Base-by-base conservation (phyloP, 2,329 filamentous ascomycete genomes). In the Mollisiaceae sp. region DNA sequence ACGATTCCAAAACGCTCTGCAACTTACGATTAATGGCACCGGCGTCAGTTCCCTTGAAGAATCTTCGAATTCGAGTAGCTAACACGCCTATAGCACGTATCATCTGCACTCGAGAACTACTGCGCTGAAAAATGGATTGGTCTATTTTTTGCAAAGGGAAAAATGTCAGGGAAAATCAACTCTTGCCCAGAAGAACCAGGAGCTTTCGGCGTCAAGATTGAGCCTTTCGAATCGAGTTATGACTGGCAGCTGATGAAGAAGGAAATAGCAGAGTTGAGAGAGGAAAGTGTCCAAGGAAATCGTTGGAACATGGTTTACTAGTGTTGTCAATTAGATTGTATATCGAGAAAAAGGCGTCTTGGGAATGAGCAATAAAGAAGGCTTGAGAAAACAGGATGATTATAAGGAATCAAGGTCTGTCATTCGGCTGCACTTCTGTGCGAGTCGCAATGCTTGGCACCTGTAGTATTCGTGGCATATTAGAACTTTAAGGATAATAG, bases 21-120 rank as follows among this genome's bases (percentile, higher is more conserved):
- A 85, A 14, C 73, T 85, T 15, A 77, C 79, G 18, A 81, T 84
- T 69, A 81, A 84, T 58, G 80, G 79, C 1, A 83, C 81, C 36
- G 83, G 82, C 14, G 82, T 83, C 38, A 41, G 15, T 41, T 41
- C 15, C 12, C 38, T 9, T 41, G 9, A 11, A 12, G 11, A 12
- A 12, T 2, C 8, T 11, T 41, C 12, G 3, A 9, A 41, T 41
- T 18, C 38, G 12, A 11, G 38, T 9, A 3, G 27, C 38, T 41
- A 11, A 41, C 15, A 41, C 38, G 9, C 9, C 9, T 11, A 41
- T 41, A 41, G 38, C 38, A 41, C 38, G 15, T 18, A 4, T 41
- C 38, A 18, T 9, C 8, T 11, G 3, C 9, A 18, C 15, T 41
- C 3, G 15, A 41, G 11, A 41, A 41, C 38, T 12, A 2, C 3